phyloP scores from a whole-genome alignment of 345 rosid species.

The Eucalyptus sp. region DNA sequence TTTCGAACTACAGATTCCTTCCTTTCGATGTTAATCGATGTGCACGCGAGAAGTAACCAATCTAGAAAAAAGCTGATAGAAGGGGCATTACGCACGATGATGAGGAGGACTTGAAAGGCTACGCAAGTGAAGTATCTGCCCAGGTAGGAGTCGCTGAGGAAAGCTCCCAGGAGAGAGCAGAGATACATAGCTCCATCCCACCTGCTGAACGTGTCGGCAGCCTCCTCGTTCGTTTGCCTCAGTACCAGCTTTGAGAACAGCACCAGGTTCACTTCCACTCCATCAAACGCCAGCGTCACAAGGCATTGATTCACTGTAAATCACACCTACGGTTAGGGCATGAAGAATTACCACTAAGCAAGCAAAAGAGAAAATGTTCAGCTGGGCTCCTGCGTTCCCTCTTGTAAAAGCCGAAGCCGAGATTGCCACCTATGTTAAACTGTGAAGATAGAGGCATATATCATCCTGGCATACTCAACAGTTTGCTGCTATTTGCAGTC shows the following conservation, averaged over 20 bases:
- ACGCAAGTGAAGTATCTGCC: constrained; percentile 26
- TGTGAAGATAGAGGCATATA: too few species aligned
- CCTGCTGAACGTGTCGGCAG: neutral
- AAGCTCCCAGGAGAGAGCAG: constrained; percentile 27
- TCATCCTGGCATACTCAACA: too few species aligned
- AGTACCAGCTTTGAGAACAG: neutral
- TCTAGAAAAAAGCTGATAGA: neutral
- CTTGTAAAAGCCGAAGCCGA: too few species aligned
- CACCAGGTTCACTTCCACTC: neutral
- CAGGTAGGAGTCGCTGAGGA: constrained; percentile 19
- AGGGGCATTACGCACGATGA: neutral
- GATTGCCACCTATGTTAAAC: neutral
- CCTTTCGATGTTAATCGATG: neutral
- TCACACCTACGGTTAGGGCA: neutral
- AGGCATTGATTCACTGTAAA: neutral
- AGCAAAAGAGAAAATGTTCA: neutral
- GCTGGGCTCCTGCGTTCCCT: neutral
- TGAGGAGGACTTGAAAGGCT: constrained; percentile 13
- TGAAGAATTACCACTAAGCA: neutral
- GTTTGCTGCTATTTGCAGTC: accelerated
- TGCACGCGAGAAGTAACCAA: neutral
- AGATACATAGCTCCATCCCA: constrained; percentile 11
- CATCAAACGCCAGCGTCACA: neutral
- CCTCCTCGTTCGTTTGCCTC: neutral
- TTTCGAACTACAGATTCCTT: neutral